Evolutionary conservation across 805 yeast genomes (phyloP).

Genomic region (Wickerhamomyces chaumierensis): DNA sequence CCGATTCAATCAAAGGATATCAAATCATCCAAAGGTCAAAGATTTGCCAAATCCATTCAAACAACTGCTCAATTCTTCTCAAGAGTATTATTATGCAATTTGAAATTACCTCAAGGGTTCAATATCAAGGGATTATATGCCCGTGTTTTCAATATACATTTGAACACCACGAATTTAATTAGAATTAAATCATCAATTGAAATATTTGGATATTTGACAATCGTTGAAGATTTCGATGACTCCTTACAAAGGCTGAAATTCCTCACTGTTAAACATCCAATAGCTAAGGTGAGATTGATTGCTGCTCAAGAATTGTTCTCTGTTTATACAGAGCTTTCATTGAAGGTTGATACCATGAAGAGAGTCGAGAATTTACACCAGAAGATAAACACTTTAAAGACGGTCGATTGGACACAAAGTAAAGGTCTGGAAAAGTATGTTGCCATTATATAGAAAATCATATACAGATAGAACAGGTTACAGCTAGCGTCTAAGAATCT

Average conservation of each 20-base stretch:
- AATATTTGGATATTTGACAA: constrained; percentile 30
- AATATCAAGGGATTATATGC: constrained; percentile 28
- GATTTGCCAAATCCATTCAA: constrained; percentile 9
- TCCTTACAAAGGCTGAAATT: constrained; percentile 15
- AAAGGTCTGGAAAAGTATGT: too few species aligned
- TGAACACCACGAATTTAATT: constrained; percentile 31
- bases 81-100: constrained; percentile 12
- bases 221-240: constrained; percentile 8
- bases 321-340: constrained; percentile 21
- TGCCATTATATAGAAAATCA: too few species aligned
- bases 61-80: constrained; percentile 17
- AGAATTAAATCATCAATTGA: constrained; percentile 30
- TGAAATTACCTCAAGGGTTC: constrained; percentile 12
- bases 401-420: too few species aligned
- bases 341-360: too few species aligned
- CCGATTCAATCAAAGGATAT: constrained; percentile 1
- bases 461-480: too few species aligned
- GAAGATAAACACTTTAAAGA: too few species aligned
- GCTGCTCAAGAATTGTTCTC: constrained; percentile 34
- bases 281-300: constrained; percentile 22
- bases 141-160: constrained; percentile 43
- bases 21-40: constrained; percentile 6
- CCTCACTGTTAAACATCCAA: constrained; percentile 23
- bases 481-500: too few species aligned
- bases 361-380: too few species aligned